Percentiles rank a stretch among this genome's conserved stretches.
These are phyloP conservation scores for Candida berthetii DNA, from an alignment of 805 yeast species.

Conservation along the genomic window DNA sequence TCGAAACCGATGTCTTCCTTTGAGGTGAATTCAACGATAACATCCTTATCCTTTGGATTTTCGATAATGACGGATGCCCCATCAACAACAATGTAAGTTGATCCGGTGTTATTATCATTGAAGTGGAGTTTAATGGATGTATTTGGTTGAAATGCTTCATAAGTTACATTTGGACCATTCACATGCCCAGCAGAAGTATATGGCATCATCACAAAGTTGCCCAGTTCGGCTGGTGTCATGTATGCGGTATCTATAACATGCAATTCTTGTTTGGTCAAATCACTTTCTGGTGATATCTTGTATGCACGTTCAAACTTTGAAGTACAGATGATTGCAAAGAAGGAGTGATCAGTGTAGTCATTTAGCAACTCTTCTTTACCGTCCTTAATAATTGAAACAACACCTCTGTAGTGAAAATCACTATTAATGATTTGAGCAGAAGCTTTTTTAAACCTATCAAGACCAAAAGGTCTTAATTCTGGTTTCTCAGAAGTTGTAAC, in stretches of 20 bases:
- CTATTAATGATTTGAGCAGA: conserved; percentile 45
- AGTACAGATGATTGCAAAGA: conserved; percentile 9
- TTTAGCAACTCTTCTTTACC: background rate
- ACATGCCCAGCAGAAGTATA: conserved; percentile 6
- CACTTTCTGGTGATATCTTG: conserved; percentile 17
- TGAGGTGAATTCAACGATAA: conserved; percentile 5
- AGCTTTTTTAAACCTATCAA: conserved; percentile 63
- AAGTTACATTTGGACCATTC: background rate
- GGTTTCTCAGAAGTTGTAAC: conserved; percentile 76
- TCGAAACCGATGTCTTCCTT: conserved; percentile 1
- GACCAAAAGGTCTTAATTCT: conserved; percentile 57
- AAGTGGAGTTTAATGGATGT: conserved; percentile 4
- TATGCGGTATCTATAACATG: conserved; percentile 13
- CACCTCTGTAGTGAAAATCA: conserved; percentile 15
- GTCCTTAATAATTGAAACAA: background rate
- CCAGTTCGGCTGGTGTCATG: conserved; percentile 6
- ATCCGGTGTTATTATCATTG: conserved; percentile 8
- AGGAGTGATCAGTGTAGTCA: conserved; percentile 5
- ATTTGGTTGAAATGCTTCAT: background rate
- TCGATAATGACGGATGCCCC: conserved; percentile 11
- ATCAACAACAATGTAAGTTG: conserved; percentile 14
- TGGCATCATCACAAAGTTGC: conserved; percentile 9
- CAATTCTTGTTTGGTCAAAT: conserved; percentile 7
- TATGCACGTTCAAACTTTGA: conserved; percentile 16
- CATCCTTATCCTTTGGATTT: conserved; percentile 14